These are phyloP conservation scores for Puccinia triticina DNA, from an alignment of 1,284 basidiomycete species.

Conservation along the genomic window DNA sequence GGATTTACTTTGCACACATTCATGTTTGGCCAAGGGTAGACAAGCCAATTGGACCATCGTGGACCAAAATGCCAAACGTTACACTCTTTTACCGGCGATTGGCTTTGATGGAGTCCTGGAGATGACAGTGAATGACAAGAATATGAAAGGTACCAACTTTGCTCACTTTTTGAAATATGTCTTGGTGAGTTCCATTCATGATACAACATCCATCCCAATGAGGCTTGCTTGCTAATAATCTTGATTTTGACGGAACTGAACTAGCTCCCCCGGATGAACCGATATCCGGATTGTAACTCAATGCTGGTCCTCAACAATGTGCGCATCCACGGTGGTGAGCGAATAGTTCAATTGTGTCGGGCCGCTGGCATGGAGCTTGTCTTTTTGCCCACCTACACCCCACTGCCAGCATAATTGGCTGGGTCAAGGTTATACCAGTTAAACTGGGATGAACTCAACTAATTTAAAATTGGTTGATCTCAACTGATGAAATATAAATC, in stretches of 20 bases:
- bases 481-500: too few relatives aligned
- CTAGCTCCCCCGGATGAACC: conserved; percentile 1
- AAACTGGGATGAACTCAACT: too few relatives aligned
- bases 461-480: too few relatives aligned
- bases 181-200: background rate
- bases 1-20: background rate
- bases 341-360: background rate
- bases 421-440: too few relatives aligned
- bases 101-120: background rate
- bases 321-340: background rate
- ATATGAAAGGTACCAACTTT: background rate
- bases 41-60: background rate
- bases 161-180: background rate
- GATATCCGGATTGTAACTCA: background rate
- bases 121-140: background rate
- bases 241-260: too few relatives aligned
- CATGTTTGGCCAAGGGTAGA: background rate
- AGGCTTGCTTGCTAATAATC: too few relatives aligned
- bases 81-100: background rate
- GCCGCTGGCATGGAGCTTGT: background rate
- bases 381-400: background rate
- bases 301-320: background rate
- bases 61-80: background rate
- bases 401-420: too few relatives aligned
- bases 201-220: too few relatives aligned